Evolutionary conservation across 1,284 basidiomycete genomes (phyloP), one percentile per base, ranked within the genome.

Genomic region (Athelia psychrophila): DNA sequence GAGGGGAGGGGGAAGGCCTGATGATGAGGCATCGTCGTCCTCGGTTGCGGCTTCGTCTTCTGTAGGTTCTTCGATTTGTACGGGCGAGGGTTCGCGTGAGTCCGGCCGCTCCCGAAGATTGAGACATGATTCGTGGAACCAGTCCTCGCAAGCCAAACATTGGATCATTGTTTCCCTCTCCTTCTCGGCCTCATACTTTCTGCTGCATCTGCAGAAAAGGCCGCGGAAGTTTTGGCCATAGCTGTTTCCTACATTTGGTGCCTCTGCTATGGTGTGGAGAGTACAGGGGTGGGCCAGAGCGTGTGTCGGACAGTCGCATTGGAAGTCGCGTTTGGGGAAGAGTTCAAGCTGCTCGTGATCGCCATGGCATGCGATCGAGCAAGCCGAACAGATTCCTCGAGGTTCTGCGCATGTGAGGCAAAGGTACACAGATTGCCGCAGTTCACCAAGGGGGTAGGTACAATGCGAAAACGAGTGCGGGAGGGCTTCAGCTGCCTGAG

Each of bases 91-190:
- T 56, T 70, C 73, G 54, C 78, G 72, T 15, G 77, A 76, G 5
- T 67, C 52, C 8, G 83, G 86, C 13, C 79, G 76, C 63, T 86
- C 79, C 53, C 88, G 78, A 42, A 92, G 75, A 65, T 89, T 86
- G 56, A 90, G 80, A 62, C 90, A 92, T 9, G 87, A 91, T 70
- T 92, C 89, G 60, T 92, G 89, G 64, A 85, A 91, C 89, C 90
- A 92, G 62, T 91, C 89, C 88, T 92, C 90, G 68, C 89, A 92
- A 24, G 81, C 73, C 52, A 92, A 66, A 67, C 90, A 92, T 68
- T 92, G 90, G 30, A 92, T 84, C 89, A 92, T 92, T 3, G 88
- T 87, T 70, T 92, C 89, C 54, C 66, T 66, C 69, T 92, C 89
- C 22, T 72, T 80, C 58, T 77, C 76, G 32, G 85, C 78, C 60